Evolutionary conservation across 768 basidiomycete species (phyloP), one percentile per base, ranked within the genome.

Genomic region (Macrolepiota fuliginosa): DNA sequence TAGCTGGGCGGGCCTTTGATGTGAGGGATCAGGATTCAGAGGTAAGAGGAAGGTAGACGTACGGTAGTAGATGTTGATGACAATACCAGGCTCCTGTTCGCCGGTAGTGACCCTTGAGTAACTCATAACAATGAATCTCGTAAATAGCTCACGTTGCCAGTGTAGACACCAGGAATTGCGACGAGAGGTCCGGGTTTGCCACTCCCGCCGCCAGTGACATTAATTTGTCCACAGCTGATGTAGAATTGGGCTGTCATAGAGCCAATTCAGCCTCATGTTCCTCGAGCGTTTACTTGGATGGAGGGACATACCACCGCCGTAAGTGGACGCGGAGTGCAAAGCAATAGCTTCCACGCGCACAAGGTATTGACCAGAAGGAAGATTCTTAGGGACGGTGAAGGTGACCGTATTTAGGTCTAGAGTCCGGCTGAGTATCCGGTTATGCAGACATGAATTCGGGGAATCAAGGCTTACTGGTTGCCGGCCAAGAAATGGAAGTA

Each of bases 281-380:
- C n/a, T 19, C 46, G n/a, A 19, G n/a, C 11, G n/a, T 3, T 47
- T 15, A 47, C 17, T 10, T 24, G 7, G 17, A 40, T 24, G 11
- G 22, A 47, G 24, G 22, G 49, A 67, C 65, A 24, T 54, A 67
- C 78, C 79, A 17, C 78, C 78, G 56, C 71, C 71, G 56, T 66
- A 76, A 19, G 70, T 68, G 3, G 57, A 55, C 12, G 79, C 77
- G 13, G 65, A 36, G 65, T 80, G 78, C 24, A 80, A 68, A 24
- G 79, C 79, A 45, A 78, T 77, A 45, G 73, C 69, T 55, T 79
- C 79, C 55, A 76, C 70, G 42, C 77, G 74, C 57, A 79, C 73
- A 54, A 74, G 69, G 56, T 73, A 77, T 68, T 76, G 73, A 35
- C 79, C 78, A 17, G 59, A 70, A 24, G 78, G 78, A 40, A 78